Conservation (phyloP, 1,139 yeast species). For the Magnusiomyces tetraspermus region DNA sequence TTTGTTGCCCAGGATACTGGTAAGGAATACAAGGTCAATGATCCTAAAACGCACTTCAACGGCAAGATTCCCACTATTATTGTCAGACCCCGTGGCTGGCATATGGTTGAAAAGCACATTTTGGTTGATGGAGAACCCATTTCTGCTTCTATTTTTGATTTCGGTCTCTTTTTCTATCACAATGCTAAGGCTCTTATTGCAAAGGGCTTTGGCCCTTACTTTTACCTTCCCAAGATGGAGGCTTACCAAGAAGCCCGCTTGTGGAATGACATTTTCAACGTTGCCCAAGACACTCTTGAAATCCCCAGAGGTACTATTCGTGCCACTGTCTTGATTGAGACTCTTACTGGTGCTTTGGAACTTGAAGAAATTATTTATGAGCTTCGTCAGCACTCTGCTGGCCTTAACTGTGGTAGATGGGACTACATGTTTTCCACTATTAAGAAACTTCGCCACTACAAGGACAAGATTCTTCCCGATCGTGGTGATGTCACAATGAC, state of each 20-base stretch:
- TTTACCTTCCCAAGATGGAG: slow-evolving; percentile 70
- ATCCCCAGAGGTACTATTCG: slow-evolving; percentile 60
- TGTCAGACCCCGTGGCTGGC: slow-evolving; percentile 83
- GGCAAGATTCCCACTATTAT: slow-evolving; percentile 53
- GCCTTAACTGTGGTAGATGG: slow-evolving; percentile 75
- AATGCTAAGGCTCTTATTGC: slow-evolving; percentile 51
- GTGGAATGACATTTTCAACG: slow-evolving; percentile 65
- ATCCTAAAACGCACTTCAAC: slow-evolving; percentile 20
- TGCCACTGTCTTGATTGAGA: slow-evolving; percentile 64
- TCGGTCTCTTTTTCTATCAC: slow-evolving; percentile 65
- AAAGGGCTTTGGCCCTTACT: slow-evolving; percentile 62
- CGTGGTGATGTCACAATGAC: slow-evolving; percentile 65
- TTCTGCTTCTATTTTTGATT: slow-evolving; percentile 64
- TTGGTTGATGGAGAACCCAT: slow-evolving; percentile 64
- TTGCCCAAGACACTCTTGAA: slow-evolving; percentile 53
- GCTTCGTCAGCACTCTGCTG: slow-evolving; percentile 61
- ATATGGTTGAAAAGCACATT: slow-evolving; percentile 62
- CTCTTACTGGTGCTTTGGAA: slow-evolving; percentile 66
- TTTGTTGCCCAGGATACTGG: slow-evolving; percentile 47
- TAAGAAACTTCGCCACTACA: slow-evolving; percentile 53
- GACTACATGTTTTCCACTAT: slow-evolving; percentile 66
- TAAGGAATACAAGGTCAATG: slow-evolving; percentile 46
- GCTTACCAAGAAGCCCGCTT: slow-evolving; percentile 66
- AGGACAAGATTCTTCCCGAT: slow-evolving; percentile 56
- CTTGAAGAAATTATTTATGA: slow-evolving; percentile 72